Evolutionary conservation across 2,329 filamentous ascomycete genomes (phyloP).

Genomic region (Pestalotiopsis sp.): DNA sequence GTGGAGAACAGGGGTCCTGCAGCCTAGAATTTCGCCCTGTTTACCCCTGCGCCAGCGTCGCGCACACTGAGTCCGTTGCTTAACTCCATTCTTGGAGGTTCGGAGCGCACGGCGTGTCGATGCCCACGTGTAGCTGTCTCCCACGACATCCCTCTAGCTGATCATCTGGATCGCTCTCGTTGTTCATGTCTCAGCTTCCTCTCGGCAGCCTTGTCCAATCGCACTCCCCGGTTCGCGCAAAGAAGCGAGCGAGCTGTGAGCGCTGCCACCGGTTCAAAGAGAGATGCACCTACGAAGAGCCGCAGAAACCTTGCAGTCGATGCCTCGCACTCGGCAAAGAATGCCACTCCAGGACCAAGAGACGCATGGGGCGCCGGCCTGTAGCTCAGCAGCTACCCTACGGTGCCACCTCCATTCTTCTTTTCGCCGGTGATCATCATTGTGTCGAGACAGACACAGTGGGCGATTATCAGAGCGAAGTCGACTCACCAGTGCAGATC

Average conservation of each 20-base stretch:
- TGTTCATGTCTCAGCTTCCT: not conserved
- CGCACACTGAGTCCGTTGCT: no score
- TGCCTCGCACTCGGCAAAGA: constrained; percentile 4
- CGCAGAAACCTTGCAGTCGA: constrained; percentile 3
- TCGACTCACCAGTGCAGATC: not conserved
- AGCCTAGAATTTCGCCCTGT: no score
- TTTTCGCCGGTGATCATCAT: not conserved
- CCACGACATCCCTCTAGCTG: no score
- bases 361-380: constrained; percentile 13
- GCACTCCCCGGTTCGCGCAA: no score
- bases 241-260: constrained; percentile 10
- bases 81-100: no score
- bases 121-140: no score
- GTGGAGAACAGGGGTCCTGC: no score
- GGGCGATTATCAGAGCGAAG: not conserved
- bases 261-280: constrained; percentile 14
- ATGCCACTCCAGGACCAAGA: constrained; percentile 1
- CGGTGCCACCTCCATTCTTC: constrained; percentile 7
- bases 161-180: not conserved
- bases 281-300: constrained; percentile 10
- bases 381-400: constrained; percentile 4
- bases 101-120: no score
- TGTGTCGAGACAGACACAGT: not conserved
- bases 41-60: no score
- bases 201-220: not conserved